phyloP scores from a whole-genome alignment of 345 rosid genomes.

The Gossypium arboreum region DNA sequence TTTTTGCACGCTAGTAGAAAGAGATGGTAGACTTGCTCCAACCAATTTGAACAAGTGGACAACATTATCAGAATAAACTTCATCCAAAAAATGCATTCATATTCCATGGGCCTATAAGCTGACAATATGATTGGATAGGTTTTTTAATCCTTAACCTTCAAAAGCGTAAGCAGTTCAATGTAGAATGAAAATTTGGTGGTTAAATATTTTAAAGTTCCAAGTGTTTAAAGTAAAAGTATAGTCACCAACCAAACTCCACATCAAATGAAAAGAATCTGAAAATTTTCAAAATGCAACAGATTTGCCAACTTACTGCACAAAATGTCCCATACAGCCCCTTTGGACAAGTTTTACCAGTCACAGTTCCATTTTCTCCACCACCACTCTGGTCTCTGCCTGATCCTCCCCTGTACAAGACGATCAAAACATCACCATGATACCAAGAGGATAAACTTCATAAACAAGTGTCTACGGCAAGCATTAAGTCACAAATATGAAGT shows the following conservation, averaged over 20 bases:
- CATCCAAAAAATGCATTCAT: neutral
- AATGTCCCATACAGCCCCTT: constrained; percentile 85
- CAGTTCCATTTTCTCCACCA: constrained; percentile 78
- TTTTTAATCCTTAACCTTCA: neutral
- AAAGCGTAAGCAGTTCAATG: neutral
- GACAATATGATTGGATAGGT: neutral
- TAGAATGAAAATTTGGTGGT: neutral
- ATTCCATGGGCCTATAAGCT: neutral
- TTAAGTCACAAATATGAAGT: neutral
- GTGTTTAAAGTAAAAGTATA: neutral
- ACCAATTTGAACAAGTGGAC: neutral
- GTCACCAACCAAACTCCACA: neutral
- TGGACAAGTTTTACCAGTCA: constrained; percentile 93
- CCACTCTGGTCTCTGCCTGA: constrained; percentile 44
- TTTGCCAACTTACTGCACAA: constrained; percentile 54
- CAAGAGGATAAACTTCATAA: constrained; percentile 8
- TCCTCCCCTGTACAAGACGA: constrained; percentile 62
- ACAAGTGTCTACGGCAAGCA: neutral
- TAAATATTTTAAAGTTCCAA: neutral
- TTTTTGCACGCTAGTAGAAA: neutral
- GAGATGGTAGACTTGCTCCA: neutral
- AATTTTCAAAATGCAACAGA: neutral
- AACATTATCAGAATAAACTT: neutral
- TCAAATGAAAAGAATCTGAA: neutral
- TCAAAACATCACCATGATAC: constrained; percentile 5